phyloP scores from a whole-genome alignment of 225 moss, liverwort and hornwort genomes.

The Straminergon stramineum region DNA sequence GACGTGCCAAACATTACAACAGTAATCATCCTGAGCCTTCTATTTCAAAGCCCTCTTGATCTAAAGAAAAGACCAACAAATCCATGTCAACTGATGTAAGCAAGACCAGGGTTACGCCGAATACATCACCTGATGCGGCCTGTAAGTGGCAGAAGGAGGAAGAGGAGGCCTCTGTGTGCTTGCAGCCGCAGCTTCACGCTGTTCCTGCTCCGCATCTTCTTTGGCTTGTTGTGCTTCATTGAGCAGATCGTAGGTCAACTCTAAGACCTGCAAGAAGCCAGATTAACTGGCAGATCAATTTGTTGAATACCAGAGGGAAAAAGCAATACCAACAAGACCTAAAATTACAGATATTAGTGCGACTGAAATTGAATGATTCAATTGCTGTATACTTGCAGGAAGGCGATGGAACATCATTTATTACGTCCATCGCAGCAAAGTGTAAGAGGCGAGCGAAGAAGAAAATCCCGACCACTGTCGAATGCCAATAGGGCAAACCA shows the following conservation, averaged over 20 bases:
- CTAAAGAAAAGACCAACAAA: background rate
- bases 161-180: slow-evolving; percentile 46
- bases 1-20: background rate
- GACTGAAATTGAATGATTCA: slow-evolving; percentile 29
- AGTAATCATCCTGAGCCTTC: background rate
- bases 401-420: slow-evolving; percentile 11
- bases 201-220: slow-evolving; percentile 41
- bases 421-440: slow-evolving; percentile 45
- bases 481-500: slow-evolving; percentile 84
- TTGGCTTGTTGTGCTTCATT: slow-evolving; percentile 71
- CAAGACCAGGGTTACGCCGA: background rate
- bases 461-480: slow-evolving; percentile 41
- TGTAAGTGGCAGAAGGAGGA: slow-evolving; percentile 18
- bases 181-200: slow-evolving; percentile 39
- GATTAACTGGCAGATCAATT: slow-evolving; percentile 47
- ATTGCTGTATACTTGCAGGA: slow-evolving; percentile 36
- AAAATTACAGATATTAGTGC: slow-evolving; percentile 25
- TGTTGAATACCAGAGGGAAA: slow-evolving; percentile 20
- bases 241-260: slow-evolving; percentile 81
- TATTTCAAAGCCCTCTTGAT: background rate
- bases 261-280: slow-evolving; percentile 81
- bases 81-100: background rate
- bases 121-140: slow-evolving; percentile 30
- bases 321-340: slow-evolving; percentile 8
- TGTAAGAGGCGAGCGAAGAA: slow-evolving; percentile 40